Evolutionary conservation across 768 basidiomycete species (phyloP).

Genomic region (Cystoderma amianthinum): DNA sequence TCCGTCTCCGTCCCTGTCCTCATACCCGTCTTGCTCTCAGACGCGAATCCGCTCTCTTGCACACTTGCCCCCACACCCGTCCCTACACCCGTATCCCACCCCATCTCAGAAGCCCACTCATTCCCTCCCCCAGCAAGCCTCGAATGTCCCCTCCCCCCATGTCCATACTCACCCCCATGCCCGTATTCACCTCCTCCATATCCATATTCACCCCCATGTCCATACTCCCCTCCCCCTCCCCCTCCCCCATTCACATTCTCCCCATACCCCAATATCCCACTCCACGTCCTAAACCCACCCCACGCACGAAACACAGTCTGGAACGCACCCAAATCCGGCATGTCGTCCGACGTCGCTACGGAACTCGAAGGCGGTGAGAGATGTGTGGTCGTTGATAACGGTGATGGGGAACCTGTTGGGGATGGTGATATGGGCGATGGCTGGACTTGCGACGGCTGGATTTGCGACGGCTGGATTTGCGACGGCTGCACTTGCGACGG

Average conservation of each 20-base stretch:
- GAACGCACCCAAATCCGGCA: conserved; percentile 71
- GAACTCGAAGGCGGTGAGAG: conserved; percentile 14
- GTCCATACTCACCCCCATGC: background rate
- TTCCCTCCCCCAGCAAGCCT: background rate
- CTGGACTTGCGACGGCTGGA: too few relatives aligned
- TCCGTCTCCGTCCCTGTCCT: background rate
- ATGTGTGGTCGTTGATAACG: background rate
- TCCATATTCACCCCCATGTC: too few relatives aligned
- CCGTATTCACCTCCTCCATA: too few relatives aligned
- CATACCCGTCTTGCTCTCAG: background rate
- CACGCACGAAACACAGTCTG: conserved; percentile 63
- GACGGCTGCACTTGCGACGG: background rate
- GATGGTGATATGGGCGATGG: background rate
- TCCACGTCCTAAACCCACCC: too few relatives aligned
- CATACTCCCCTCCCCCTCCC: too few relatives aligned
- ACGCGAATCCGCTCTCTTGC: background rate
- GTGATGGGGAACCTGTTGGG: background rate
- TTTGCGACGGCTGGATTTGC: background rate
- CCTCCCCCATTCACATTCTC: too few relatives aligned
- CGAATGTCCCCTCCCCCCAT: background rate
- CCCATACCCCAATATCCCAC: too few relatives aligned
- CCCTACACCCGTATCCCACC: background rate
- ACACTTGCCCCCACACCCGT: background rate
- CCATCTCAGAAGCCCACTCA: background rate
- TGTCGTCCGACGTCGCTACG: conserved; percentile 54